These are phyloP conservation scores for Solanum chacoense DNA, from an alignment of 305 asterid genomes.

Conservation along the genomic window DNA sequence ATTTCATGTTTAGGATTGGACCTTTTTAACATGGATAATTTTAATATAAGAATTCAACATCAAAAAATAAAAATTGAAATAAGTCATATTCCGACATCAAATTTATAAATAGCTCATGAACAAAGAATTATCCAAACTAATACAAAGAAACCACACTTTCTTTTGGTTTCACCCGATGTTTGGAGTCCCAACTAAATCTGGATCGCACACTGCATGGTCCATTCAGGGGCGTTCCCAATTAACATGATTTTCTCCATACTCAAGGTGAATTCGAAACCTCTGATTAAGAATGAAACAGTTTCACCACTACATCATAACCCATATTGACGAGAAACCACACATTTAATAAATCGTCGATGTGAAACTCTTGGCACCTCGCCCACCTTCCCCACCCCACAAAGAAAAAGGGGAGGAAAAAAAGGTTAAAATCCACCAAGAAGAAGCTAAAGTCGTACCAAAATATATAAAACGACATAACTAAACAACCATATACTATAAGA, in stretches of 20 bases:
- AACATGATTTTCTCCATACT: too few relatives aligned
- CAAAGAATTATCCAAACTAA: background rate
- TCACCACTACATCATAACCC: fast-evolving
- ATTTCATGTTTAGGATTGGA: background rate
- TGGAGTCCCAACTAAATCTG: too few relatives aligned
- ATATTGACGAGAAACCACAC: background rate
- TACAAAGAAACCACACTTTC: background rate
- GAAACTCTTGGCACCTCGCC: background rate
- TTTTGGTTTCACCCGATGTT: background rate
- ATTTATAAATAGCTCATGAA: background rate
- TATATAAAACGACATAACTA: background rate
- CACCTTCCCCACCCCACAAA: background rate
- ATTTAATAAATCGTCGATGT: background rate
- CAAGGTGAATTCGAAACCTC: fast-evolving
- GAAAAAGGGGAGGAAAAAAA: background rate
- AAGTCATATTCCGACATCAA: background rate
- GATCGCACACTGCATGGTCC: fast-evolving
- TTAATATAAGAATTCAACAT: background rate
- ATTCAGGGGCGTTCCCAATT: too few relatives aligned
- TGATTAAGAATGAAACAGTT: too few relatives aligned
- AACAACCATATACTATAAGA: background rate
- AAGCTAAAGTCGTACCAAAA: background rate
- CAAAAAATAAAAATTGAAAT: background rate
- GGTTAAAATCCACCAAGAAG: background rate
- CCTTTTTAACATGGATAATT: background rate